Evolutionary conservation across 1,284 basidiomycete species (phyloP).

Genomic region (Puccinia triticina): DNA sequence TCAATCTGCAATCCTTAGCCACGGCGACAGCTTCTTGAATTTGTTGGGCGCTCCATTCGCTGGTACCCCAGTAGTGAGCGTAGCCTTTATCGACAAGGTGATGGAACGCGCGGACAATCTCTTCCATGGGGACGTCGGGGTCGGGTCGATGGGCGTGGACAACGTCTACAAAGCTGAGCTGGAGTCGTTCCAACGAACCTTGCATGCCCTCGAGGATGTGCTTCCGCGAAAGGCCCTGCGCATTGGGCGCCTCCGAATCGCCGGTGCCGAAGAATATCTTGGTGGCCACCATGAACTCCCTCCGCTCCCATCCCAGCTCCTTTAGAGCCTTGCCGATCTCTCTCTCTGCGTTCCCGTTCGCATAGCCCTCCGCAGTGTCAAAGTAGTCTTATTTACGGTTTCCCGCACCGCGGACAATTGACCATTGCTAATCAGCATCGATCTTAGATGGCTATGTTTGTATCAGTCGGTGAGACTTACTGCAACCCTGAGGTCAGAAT

Average conservation of each 20-base stretch:
- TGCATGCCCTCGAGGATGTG: slow-evolving; percentile 80
- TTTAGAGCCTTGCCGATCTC: slow-evolving; percentile 75
- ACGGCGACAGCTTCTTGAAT: slow-evolving; percentile 73
- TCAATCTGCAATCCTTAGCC: slow-evolving; percentile 71
- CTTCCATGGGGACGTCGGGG: slow-evolving; percentile 64
- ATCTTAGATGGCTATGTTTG: too few species aligned
- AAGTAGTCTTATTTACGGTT: slow-evolving; percentile 62
- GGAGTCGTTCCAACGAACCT: slow-evolving; percentile 70
- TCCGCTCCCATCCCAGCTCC: slow-evolving; percentile 72
- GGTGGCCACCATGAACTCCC: slow-evolving; percentile 74
- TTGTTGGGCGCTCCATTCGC: slow-evolving; percentile 60
- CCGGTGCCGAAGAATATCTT: slow-evolving; percentile 66
- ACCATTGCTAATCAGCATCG: too few species aligned
- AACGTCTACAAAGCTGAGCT: slow-evolving; percentile 70
- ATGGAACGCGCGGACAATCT: slow-evolving; percentile 65
- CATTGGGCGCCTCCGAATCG: slow-evolving; percentile 65
- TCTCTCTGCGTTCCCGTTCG: slow-evolving; percentile 69
- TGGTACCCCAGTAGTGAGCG: slow-evolving; percentile 59
- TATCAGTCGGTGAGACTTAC: slow-evolving; percentile 20
- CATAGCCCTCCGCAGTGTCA: slow-evolving; percentile 71
- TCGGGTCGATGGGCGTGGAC: slow-evolving; percentile 61
- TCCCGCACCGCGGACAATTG: background rate
- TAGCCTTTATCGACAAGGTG: slow-evolving; percentile 63
- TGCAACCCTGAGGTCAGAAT: slow-evolving; percentile 40
- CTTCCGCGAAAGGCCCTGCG: slow-evolving; percentile 70